phyloP scores from a whole-genome alignment of 2,329 filamentous ascomycete genomes.

The Apiospora pterosperma region DNA sequence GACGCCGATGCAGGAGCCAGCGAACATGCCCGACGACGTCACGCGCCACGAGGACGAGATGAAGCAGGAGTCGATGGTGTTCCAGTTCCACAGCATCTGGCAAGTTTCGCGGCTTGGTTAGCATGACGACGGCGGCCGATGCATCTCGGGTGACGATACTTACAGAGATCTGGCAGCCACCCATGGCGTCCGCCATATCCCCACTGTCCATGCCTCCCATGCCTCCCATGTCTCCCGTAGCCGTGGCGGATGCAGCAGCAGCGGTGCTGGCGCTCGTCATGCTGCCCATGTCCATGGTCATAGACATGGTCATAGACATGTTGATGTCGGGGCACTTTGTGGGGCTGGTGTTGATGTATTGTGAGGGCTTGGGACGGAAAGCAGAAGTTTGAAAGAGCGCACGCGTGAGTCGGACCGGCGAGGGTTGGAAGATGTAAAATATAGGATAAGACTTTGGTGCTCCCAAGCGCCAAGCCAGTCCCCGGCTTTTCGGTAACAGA shows the following conservation, averaged over 20 bases:
- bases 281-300: constrained; percentile 5
- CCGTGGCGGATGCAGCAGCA: constrained; percentile 7
- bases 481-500: no score
- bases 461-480: no score
- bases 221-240: neutral
- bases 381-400: no score
- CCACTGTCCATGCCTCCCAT: constrained; percentile 9
- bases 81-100: constrained; percentile 81
- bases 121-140: neutral
- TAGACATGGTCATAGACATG: constrained; percentile 13
- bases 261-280: neutral
- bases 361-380: no score
- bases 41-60: constrained; percentile 69
- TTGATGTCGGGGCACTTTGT: no score
- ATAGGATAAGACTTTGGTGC: no score
- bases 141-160: neutral
- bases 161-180: constrained; percentile 21
- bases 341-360: no score
- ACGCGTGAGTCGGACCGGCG: no score
- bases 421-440: no score
- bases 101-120: no score
- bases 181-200: constrained; percentile 6
- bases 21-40: constrained; percentile 69
- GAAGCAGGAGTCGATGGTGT: constrained; percentile 71
- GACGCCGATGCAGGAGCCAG: constrained; percentile 75